Evolutionary conservation across 2,329 filamentous ascomycete species (phyloP).

Genomic region (Talaromyces albobiverticillius): DNA sequence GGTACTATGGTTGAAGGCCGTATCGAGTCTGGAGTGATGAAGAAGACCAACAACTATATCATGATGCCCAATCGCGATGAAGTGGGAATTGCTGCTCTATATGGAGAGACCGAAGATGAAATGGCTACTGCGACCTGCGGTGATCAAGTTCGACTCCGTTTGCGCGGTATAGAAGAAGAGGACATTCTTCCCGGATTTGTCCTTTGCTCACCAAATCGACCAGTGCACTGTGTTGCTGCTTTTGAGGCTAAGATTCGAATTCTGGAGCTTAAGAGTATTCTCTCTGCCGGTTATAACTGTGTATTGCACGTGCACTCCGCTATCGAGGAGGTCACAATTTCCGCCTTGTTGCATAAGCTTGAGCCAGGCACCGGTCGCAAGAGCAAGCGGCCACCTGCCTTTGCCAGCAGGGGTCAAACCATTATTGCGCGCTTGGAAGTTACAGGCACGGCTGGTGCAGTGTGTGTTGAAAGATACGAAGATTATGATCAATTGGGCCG

Average conservation of each 20-base stretch:
- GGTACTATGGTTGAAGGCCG: conserved; percentile 98
- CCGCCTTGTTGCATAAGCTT: conserved; percentile 82
- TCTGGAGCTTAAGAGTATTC: conserved; percentile 88
- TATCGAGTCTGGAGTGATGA: conserved; percentile 89
- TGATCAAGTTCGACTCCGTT: conserved; percentile 88
- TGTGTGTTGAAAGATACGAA: conserved; percentile 92
- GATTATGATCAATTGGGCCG: conserved; percentile 93
- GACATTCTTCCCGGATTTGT: conserved; percentile 95
- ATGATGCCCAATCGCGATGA: conserved; percentile 95
- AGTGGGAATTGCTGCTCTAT: conserved; percentile 78
- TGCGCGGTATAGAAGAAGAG: conserved; percentile 95
- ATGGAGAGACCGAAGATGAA: conserved; percentile 96
- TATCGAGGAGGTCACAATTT: conserved; percentile 95
- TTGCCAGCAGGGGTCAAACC: conserved; percentile 74
- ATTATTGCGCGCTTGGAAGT: conserved; percentile 93
- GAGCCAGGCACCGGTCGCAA: conserved; percentile 92
- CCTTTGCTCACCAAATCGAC: conserved; percentile 87
- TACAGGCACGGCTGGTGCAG: conserved; percentile 76
- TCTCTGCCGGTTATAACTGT: conserved; percentile 94
- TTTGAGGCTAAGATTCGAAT: conserved; percentile 98
- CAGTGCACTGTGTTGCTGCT: conserved; percentile 81
- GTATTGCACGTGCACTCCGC: conserved; percentile 96
- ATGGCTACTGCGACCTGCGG: conserved; percentile 77
- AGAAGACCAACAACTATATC: conserved; percentile 79
- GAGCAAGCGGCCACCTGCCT: conserved; percentile 89